phyloP scores from a whole-genome alignment of 768 basidiomycete genomes.

The Vararia minispora region DNA sequence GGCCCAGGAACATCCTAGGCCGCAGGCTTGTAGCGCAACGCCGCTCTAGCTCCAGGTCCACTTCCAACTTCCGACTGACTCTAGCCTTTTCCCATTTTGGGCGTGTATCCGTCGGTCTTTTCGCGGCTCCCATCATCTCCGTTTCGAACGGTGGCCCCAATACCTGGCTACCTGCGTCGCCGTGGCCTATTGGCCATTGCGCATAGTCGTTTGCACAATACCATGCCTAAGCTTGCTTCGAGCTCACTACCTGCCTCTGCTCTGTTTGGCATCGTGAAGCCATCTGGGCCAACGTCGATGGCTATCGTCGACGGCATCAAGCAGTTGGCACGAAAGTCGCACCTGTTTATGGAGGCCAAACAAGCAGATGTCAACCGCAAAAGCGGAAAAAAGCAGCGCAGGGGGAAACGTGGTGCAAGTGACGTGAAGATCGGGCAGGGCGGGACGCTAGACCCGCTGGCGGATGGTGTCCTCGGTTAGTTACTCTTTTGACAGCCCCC shows the following conservation, averaged over 20 bases:
- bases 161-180: too few relatives aligned
- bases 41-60: too few relatives aligned
- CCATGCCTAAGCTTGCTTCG: constrained; percentile 57
- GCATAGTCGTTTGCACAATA: too few relatives aligned
- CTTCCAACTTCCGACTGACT: too few relatives aligned
- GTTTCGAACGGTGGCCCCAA: too few relatives aligned
- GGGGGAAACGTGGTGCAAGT: constrained; percentile 27
- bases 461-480: constrained; percentile 88
- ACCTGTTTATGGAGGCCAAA: constrained; percentile 57
- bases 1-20: too few relatives aligned
- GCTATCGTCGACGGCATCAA: constrained; percentile 78
- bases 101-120: too few relatives aligned
- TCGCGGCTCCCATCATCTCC: too few relatives aligned
- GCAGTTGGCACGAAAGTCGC: constrained; percentile 62
- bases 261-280: constrained; percentile 84
- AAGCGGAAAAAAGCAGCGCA: constrained; percentile 30
- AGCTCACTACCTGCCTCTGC: constrained; percentile 58
- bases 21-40: too few relatives aligned
- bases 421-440: constrained; percentile 82
- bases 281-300: constrained; percentile 92
- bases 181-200: too few relatives aligned
- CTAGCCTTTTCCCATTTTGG: too few relatives aligned
- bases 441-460: constrained; percentile 92
- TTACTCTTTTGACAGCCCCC: constrained; percentile 3
- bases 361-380: constrained; percentile 42